phyloP scores from a whole-genome alignment of 257 asterid species.

The Galeopsis tetrahit region DNA sequence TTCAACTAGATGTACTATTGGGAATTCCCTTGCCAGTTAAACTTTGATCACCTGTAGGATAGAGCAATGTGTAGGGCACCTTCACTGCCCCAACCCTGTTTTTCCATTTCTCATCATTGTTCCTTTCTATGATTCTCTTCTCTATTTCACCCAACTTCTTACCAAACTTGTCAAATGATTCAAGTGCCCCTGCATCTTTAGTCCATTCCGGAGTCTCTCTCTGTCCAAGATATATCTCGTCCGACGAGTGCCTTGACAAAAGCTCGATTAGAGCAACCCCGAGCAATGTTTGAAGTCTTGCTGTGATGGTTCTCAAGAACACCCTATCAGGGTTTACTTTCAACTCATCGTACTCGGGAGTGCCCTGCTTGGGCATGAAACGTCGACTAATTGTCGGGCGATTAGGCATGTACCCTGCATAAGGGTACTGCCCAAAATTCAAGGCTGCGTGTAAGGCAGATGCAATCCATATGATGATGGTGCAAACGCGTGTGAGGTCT shows the following conservation, averaged over 20 bases:
- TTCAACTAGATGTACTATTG: constrained; percentile 45
- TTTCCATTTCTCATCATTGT: constrained; percentile 39
- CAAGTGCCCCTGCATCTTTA: constrained; percentile 19
- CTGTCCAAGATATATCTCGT: not conserved
- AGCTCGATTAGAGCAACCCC: constrained; percentile 50
- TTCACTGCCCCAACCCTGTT: constrained; percentile 49
- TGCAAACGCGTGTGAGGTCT: constrained; percentile 39
- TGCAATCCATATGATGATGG: constrained; percentile 49
- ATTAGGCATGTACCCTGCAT: constrained; percentile 54
- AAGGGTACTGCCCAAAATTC: constrained; percentile 54
- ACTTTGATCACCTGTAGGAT: constrained; percentile 47
- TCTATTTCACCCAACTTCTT: constrained; percentile 40
- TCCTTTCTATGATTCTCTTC: constrained; percentile 40
- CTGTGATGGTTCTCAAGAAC: constrained; percentile 45
- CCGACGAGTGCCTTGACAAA: constrained; percentile 48
- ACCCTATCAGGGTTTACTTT: constrained; percentile 40
- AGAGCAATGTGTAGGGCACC: constrained; percentile 50
- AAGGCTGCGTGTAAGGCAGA: constrained; percentile 55
- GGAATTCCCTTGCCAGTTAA: constrained; percentile 56
- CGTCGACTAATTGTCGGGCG: constrained; percentile 53
- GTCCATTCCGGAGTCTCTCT: too few species aligned
- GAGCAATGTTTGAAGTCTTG: constrained; percentile 48
- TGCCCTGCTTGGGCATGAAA: constrained; percentile 47
- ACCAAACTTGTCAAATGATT: constrained; percentile 43
- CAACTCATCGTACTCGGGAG: constrained; percentile 39